Conservation (phyloP, 2,329 filamentous ascomycete species). For the Westerdykella aurantiaca region DNA sequence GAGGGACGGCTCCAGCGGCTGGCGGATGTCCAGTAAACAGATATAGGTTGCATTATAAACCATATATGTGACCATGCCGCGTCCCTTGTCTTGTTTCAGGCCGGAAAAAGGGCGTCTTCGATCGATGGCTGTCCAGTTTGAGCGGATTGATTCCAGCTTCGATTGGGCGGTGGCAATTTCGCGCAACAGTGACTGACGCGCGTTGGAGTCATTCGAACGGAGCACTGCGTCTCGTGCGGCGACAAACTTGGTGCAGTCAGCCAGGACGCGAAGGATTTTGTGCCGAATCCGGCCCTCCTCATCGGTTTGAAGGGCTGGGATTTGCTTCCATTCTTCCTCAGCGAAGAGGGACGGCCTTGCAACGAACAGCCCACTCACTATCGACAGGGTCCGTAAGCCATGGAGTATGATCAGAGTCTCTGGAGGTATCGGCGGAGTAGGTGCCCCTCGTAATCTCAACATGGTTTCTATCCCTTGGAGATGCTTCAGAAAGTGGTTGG, state of each 20-base stretch:
- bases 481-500: slow-evolving; percentile 24
- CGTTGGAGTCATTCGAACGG: background rate
- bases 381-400: slow-evolving; percentile 17
- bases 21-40: slow-evolving; percentile 16
- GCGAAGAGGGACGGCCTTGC: slow-evolving; percentile 16
- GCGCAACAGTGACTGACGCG: slow-evolving; percentile 5
- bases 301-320: slow-evolving; percentile 8
- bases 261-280: slow-evolving; percentile 17
- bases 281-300: slow-evolving; percentile 14
- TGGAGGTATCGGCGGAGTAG: slow-evolving; percentile 3
- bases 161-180: slow-evolving; percentile 5
- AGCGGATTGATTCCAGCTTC: background rate
- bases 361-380: slow-evolving; percentile 19
- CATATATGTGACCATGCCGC: slow-evolving; percentile 14
- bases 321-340: slow-evolving; percentile 19
- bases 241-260: slow-evolving; percentile 20
- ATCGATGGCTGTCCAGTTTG: background rate
- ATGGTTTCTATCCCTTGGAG: slow-evolving; percentile 25
- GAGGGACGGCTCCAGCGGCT: slow-evolving; percentile 14
- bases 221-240: slow-evolving; percentile 8
- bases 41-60: slow-evolving; percentile 22
- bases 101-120: background rate
- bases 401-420: slow-evolving; percentile 14
- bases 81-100: background rate
- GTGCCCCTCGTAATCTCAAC: slow-evolving; percentile 19